phyloP scores from a whole-genome alignment of 192 early-diverging fungal genomes.

The Coemansia sp. region DNA sequence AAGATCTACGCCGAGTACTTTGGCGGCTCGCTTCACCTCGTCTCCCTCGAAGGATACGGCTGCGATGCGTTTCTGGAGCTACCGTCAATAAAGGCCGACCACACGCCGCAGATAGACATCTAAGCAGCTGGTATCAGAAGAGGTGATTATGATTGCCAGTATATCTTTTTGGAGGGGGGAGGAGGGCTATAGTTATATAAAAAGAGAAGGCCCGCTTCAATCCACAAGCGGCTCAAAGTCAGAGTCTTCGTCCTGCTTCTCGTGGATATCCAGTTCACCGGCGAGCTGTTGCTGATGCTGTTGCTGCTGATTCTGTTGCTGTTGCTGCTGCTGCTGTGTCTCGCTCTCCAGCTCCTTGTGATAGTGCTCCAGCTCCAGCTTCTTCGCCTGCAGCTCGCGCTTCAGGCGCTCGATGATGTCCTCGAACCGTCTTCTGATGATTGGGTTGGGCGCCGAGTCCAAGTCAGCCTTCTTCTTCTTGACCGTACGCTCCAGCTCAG shows the following conservation, averaged over 20 bases:
- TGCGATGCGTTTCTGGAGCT: conserved; percentile 41
- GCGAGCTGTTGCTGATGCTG: neutral
- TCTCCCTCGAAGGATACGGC: conserved; percentile 34
- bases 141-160: too few species aligned
- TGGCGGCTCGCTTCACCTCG: conserved; percentile 31
- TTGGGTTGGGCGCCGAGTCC: conserved; percentile 48
- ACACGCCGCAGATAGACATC: conserved; percentile 17
- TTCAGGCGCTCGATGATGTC: conserved; percentile 41
- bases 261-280: neutral
- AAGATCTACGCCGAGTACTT: conserved; percentile 41
- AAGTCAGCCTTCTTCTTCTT: conserved; percentile 39
- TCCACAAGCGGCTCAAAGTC: too few species aligned
- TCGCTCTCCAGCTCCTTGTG: conserved; percentile 15
- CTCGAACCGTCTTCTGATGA: conserved; percentile 46
- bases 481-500: conserved; percentile 42
- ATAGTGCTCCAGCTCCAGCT: conserved; percentile 27
- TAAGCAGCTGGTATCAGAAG: too few species aligned
- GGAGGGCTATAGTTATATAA: neutral
- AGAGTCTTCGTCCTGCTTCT: too few species aligned
- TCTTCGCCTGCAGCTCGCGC: conserved; percentile 38
- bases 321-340: neutral
- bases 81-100: conserved; percentile 27
- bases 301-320: neutral
- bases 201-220: too few species aligned
- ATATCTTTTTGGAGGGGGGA: neutral